Conservation (phyloP, 2,329 filamentous ascomycete species). For the Calonectria montana region DNA sequence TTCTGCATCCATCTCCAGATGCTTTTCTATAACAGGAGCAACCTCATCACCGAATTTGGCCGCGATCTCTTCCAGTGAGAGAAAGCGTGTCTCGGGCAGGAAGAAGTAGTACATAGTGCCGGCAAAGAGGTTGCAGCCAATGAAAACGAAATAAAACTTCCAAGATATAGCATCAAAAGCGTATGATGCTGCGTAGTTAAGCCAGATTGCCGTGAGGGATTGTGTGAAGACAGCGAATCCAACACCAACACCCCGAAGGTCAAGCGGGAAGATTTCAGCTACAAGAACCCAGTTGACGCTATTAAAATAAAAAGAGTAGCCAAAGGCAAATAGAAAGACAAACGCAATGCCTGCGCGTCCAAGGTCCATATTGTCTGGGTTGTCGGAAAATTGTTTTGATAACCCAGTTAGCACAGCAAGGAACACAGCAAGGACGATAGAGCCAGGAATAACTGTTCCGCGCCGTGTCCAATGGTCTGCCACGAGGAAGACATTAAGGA, state of each 20-base stretch:
- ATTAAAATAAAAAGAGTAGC: constrained; percentile 49
- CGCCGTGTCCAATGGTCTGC: constrained; percentile 45
- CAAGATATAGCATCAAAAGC: constrained; percentile 46
- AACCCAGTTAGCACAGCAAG: constrained; percentile 17
- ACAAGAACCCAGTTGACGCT: constrained; percentile 46
- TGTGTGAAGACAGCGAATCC: constrained; percentile 43
- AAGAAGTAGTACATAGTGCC: constrained; percentile 46
- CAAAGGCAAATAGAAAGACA: constrained; percentile 47
- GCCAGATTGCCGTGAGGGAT: constrained; percentile 45
- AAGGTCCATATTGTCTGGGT: constrained; percentile 29
- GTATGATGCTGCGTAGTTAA: constrained; percentile 41
- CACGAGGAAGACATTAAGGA: constrained; percentile 45
- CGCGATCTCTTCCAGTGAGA: constrained; percentile 48
- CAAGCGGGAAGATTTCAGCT: constrained; percentile 43
- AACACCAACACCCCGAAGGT: constrained; percentile 41
- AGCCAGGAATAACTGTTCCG: constrained; percentile 14
- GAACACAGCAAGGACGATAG: constrained; percentile 2
- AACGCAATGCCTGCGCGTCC: constrained; percentile 44
- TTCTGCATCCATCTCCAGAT: not conserved
- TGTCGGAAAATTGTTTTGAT: constrained; percentile 27
- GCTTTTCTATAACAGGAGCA: constrained; percentile 7
- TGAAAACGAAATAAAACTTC: constrained; percentile 49
- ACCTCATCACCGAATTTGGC: constrained; percentile 47
- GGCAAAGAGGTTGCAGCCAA: constrained; percentile 45
- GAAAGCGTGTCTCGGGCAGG: constrained; percentile 48